phyloP scores from a whole-genome alignment of 139 green algal genomes.

The Dunaliella sp. region DNA sequence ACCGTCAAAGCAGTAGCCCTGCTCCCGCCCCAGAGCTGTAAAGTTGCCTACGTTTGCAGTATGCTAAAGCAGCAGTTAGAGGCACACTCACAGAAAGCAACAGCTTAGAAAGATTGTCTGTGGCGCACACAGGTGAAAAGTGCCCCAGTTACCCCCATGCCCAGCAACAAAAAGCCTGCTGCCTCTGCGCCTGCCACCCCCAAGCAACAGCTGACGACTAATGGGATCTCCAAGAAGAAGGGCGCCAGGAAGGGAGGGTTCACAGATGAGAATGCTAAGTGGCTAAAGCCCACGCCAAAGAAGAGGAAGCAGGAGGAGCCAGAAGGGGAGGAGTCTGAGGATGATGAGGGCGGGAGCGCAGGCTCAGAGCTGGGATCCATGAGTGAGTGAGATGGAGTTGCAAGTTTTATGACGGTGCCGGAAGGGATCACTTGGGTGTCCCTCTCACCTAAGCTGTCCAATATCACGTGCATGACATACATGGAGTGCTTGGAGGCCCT shows the following conservation, averaged over 20 bases:
- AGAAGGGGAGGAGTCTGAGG: slow-evolving; percentile 17
- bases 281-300: slow-evolving; percentile 62
- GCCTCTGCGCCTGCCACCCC: background rate
- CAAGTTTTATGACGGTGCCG: no score
- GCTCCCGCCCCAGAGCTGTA: no score
- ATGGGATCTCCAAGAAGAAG: background rate
- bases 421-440: no score
- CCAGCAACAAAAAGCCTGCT: background rate
- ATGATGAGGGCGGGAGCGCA: slow-evolving; percentile 27
- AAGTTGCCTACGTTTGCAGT: no score
- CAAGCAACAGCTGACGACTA: background rate
- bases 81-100: no score
- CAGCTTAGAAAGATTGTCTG: no score
- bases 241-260: slow-evolving; percentile 47
- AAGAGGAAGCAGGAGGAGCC: slow-evolving; percentile 7
- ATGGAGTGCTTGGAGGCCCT: no score
- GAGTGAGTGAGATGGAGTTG: no score
- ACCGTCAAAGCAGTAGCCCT: no score
- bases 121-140: background rate
- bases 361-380: slow-evolving; percentile 25
- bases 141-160: background rate
- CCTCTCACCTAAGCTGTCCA: no score
- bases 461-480: no score
- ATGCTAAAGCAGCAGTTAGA: no score
- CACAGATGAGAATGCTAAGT: slow-evolving; percentile 69